phyloP scores from a whole-genome alignment of 352 stramenopile genomes.

The Phytopythium chamaehyphon region DNA sequence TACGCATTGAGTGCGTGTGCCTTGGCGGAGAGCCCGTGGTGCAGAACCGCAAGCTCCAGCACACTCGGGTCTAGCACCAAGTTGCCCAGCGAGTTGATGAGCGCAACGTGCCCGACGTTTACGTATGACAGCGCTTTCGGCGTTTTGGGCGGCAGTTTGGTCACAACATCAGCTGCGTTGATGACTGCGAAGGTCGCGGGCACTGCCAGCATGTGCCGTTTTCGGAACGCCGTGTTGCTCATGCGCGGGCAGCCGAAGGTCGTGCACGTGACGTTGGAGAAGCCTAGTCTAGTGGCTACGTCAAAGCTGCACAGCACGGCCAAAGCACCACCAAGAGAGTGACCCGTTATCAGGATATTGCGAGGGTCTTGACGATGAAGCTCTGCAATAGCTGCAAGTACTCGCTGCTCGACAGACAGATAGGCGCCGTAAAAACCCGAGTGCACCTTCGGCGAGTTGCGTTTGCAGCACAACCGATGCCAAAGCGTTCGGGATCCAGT shows the following conservation, averaged over 20 bases:
- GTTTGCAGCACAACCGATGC: conserved; percentile 24
- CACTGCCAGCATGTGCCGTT: conserved; percentile 23
- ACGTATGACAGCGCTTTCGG: conserved; percentile 34
- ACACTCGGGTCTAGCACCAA: conserved; percentile 38
- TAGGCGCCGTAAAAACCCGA: conserved; percentile 41
- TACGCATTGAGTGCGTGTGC: conserved; percentile 36
- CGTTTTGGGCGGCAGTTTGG: conserved; percentile 37
- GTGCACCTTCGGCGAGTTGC: conserved; percentile 32
- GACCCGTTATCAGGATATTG: conserved; percentile 28
- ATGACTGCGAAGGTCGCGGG: conserved; percentile 39
- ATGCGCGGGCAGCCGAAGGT: conserved; percentile 41
- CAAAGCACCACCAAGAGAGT: conserved; percentile 38
- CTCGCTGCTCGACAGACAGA: conserved; percentile 22
- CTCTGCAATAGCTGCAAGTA: conserved; percentile 16
- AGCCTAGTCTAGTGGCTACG: conserved; percentile 20
- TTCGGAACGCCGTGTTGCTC: conserved; percentile 35
- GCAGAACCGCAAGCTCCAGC: conserved; percentile 32
- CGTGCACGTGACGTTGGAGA: conserved; percentile 29
- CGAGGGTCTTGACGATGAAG: conserved; percentile 18
- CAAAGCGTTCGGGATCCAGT: background rate
- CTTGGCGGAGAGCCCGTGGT: conserved; percentile 32
- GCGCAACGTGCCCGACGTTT: conserved; percentile 27
- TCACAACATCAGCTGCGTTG: conserved; percentile 34
- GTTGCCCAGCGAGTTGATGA: conserved; percentile 39
- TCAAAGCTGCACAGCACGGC: conserved; percentile 40